phyloP scores from a whole-genome alignment of 768 basidiomycete genomes.

The Amyloporia xantha region DNA sequence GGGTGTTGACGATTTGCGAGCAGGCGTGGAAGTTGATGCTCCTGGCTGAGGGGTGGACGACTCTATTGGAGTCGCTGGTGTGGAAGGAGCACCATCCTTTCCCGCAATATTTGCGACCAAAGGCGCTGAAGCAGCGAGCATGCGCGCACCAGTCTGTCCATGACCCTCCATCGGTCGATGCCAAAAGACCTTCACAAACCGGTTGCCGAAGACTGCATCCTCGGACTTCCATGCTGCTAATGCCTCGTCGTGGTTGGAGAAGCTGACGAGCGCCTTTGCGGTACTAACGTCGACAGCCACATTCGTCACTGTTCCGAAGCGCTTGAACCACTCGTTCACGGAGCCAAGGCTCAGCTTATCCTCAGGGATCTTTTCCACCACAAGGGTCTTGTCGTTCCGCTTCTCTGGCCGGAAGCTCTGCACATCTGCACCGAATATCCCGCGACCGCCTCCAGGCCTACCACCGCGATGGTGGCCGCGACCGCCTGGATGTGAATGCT shows the following conservation, averaged over 20 bases:
- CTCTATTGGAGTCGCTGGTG: slow-evolving; percentile 16
- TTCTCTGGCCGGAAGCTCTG: slow-evolving; percentile 62
- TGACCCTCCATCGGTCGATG: slow-evolving; percentile 90
- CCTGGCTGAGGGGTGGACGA: slow-evolving; percentile 17
- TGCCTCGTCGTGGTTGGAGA: slow-evolving; percentile 76
- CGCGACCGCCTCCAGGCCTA: slow-evolving; percentile 37
- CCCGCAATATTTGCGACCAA: slow-evolving; percentile 57
- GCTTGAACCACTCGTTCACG: slow-evolving; percentile 85
- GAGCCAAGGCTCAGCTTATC: slow-evolving; percentile 71
- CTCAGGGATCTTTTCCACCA: slow-evolving; percentile 91
- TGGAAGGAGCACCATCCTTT: slow-evolving; percentile 24
- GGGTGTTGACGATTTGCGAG: slow-evolving; percentile 34
- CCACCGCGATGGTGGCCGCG: slow-evolving; percentile 18
- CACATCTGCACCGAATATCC: slow-evolving; percentile 59
- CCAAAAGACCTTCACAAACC: slow-evolving; percentile 96
- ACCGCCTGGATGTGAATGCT: slow-evolving; percentile 10
- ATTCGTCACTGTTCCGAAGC: slow-evolving; percentile 88
- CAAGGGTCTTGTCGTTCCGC: slow-evolving; percentile 72
- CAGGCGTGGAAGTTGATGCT: slow-evolving; percentile 19
- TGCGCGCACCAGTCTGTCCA: slow-evolving; percentile 68
- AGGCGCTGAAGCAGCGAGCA: slow-evolving; percentile 77
- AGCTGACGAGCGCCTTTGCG: slow-evolving; percentile 83
- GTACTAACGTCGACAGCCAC: slow-evolving; percentile 75
- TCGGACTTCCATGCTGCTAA: slow-evolving; percentile 87
- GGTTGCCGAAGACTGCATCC: slow-evolving; percentile 90